A percentile compares a stretch with the other conserved stretches of the same genome.
These are phyloP conservation scores for Kwoniella mangroviensis DNA, from an alignment of 768 basidiomycete genomes.

Conservation along the genomic window DNA sequence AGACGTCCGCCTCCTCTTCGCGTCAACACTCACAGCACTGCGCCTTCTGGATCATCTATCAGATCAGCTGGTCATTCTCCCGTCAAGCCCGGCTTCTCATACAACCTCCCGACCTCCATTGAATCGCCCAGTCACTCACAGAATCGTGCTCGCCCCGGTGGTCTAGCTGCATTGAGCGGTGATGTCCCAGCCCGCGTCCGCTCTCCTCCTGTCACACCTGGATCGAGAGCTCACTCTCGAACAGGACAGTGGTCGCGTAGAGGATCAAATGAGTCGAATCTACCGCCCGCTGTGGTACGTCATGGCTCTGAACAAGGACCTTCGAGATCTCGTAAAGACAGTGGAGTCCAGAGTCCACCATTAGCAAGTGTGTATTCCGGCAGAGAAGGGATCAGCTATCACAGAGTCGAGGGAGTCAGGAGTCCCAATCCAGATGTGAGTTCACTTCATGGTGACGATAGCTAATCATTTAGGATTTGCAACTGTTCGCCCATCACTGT, in stretches of 20 bases:
- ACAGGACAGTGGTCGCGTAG: constrained; percentile 23
- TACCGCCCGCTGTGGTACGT: constrained; percentile 13
- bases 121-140: constrained; percentile 19
- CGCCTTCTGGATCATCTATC: constrained; percentile 20
- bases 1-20: constrained; percentile 23
- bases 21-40: constrained; percentile 22
- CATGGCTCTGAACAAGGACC: constrained; percentile 27
- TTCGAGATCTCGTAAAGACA: constrained; percentile 14
- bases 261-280: constrained; percentile 20
- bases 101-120: constrained; percentile 26
- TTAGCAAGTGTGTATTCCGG: constrained; percentile 25
- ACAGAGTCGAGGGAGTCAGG: constrained; percentile 29
- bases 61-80: constrained; percentile 28
- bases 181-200: constrained; percentile 5
- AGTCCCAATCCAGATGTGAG: constrained; percentile 36
- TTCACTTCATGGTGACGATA: background rate
- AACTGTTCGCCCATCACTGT: constrained; percentile 50
- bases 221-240: constrained; percentile 15
- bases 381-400: constrained; percentile 23
- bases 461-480: constrained; percentile 33
- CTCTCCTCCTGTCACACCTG: constrained; percentile 22
- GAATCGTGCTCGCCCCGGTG: constrained; percentile 24
- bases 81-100: constrained; percentile 21
- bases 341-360: constrained; percentile 8
- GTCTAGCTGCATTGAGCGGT: constrained; percentile 12